Evolutionary conservation across 345 rosid species (phyloP).

Genomic region (Aurinia saxatilis): DNA sequence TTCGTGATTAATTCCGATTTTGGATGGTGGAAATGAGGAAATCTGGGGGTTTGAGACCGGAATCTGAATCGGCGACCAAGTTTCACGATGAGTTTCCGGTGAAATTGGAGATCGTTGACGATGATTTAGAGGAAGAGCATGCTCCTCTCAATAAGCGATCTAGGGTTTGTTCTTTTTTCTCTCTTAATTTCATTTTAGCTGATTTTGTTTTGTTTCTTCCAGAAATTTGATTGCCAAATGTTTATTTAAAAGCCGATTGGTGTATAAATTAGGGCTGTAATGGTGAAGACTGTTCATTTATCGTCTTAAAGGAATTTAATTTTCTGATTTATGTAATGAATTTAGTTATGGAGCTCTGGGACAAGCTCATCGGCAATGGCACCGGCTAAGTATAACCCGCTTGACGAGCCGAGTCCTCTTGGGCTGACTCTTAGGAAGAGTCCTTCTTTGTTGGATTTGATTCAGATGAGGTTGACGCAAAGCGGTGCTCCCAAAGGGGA

Average conservation of each 20-base stretch:
- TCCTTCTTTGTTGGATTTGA: conserved; percentile 88
- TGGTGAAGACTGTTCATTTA: too few relatives aligned
- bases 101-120: conserved; percentile 77
- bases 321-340: conserved; percentile 1
- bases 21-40: conserved; percentile 80
- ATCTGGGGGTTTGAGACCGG: conserved; percentile 48
- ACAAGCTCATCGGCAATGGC: conserved; percentile 43
- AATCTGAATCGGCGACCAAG: conserved; percentile 35
- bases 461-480: conserved; percentile 84
- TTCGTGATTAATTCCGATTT: not conserved
- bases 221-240: too few relatives aligned
- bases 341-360: conserved; percentile 52
- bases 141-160: conserved; percentile 72
- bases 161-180: conserved; percentile 33
- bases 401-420: conserved; percentile 93
- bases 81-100: conserved; percentile 53
- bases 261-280: not conserved
- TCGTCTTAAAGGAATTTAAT: too few relatives aligned
- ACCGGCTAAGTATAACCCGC: conserved; percentile 68
- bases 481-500: conserved; percentile 29
- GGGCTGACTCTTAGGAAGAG: conserved; percentile 90
- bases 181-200: conserved; percentile 31
- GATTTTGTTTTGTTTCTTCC: not conserved
- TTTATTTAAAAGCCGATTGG: not conserved
- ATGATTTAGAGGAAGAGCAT: conserved; percentile 60